Base-by-base conservation (phyloP, 768 basidiomycete genomes). In the Calocera viscosa region DNA sequence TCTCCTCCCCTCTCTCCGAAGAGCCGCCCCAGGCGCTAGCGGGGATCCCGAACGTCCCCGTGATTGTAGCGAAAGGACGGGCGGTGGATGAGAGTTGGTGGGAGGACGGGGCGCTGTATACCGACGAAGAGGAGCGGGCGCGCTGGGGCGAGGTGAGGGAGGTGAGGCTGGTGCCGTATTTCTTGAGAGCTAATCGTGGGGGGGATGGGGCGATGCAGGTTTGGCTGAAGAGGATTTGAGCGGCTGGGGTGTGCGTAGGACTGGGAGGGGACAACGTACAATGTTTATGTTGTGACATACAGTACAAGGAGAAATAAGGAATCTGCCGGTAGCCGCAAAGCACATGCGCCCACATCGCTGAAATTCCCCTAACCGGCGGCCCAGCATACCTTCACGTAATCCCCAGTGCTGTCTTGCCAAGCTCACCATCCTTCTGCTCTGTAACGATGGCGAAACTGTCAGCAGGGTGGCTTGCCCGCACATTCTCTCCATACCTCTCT, bases 131-230 rank as follows among this genome's bases (percentile, higher is more conserved):
- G 12, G 49, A 26, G 24, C 12, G 49, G 49, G 24, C 22, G 49
- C n/a, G 49, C 11, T 49, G 49, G 49, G 49, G 49, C 12, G 49
- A 49, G 49, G 49, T 16, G 24, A 26, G 49, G 24, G 24, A n/a
- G 12, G 24, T 49, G 12, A 49, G 49, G 49, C 10, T 49, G 49
- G 24, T 49, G 8, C 49, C 49, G 49, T 49, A 16, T 49, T 49
- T 49, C 24, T 49, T 49, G 24, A 14, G 49, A 26, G 24, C 14
- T 14, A 49, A 49, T 49, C 12, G 49, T 14, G 49, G 49, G 12
- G 49, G 49, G 24, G 49, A 49, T 24, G 49, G 49, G 49, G 49
- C 14, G 49, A 49, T 49, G 49, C 49, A 49, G 24, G 49, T 49
- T 24, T 49, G 49, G 49, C 24, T 49, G 14, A 49, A 49, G 49